Conservation (phyloP, 768 basidiomycete genomes). For the Lentinula boryana region DNA sequence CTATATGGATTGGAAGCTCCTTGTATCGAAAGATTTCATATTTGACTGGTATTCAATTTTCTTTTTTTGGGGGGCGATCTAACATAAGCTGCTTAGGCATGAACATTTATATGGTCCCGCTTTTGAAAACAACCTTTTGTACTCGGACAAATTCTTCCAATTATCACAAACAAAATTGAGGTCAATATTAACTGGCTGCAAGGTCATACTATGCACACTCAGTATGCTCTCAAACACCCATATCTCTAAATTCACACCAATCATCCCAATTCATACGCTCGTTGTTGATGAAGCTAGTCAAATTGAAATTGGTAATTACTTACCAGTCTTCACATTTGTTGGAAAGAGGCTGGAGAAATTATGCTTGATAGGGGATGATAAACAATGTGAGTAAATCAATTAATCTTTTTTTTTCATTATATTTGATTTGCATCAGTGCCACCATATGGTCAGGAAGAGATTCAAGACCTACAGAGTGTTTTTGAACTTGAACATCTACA, state of each 20-base stretch:
- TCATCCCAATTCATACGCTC: constrained; percentile 41
- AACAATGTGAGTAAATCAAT: constrained; percentile 43
- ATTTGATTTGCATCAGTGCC: constrained; percentile 46
- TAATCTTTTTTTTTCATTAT: constrained; percentile 10
- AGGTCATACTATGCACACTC: constrained; percentile 71
- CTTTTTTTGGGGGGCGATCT: not conserved
- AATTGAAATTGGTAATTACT: constrained; percentile 34
- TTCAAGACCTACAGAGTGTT: constrained; percentile 60
- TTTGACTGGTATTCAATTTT: constrained; percentile 47
- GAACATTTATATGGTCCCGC: constrained; percentile 59
- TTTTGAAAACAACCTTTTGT: constrained; percentile 45
- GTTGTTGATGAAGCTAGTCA: constrained; percentile 66
- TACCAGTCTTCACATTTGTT: constrained; percentile 30
- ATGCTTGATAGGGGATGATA: constrained; percentile 63
- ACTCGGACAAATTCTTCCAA: constrained; percentile 31
- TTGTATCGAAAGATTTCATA: constrained; percentile 69
- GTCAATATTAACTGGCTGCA: constrained; percentile 27
- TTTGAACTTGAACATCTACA: constrained; percentile 70
- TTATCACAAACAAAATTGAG: constrained; percentile 17
- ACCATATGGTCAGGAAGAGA: constrained; percentile 70
- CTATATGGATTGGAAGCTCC: constrained; percentile 53
- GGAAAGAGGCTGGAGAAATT: constrained; percentile 38
- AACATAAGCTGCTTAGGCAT: constrained; percentile 47
- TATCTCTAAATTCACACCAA: constrained; percentile 25
- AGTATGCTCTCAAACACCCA: constrained; percentile 58